Evolutionary conservation across 805 yeast genomes (phyloP), one percentile per base, ranked within the genome.

Genomic region (Pichia membranifaciens): DNA sequence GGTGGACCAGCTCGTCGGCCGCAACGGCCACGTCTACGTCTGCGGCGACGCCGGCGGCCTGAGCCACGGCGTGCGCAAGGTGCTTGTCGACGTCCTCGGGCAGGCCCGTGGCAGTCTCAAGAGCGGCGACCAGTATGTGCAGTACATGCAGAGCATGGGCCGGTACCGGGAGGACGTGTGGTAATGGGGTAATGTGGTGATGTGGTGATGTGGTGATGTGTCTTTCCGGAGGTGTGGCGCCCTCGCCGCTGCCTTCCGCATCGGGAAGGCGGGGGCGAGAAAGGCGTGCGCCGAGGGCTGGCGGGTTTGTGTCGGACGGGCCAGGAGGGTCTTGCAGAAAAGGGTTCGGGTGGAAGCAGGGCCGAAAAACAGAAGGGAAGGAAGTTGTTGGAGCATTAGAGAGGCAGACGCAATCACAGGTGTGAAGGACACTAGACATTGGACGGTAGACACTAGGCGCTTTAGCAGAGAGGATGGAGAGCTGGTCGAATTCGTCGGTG

Each of bases 81-180:
- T 87, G 0, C 68, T 93, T 45, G 75, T 73, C 10, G 72, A 75
- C 49, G 79, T 90, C 47, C 61, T 91, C 33, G 66, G 79, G 29
- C 65, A 72, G 23, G 10, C 15, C 3, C 25, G 35, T 42, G 75
- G 74, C 8, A 67, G 80, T 8, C 69, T 71, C 38, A 82, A 75
- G 38, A 81, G 75, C 51, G 96, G 93, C 9, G 78, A 77, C 45
- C 85, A 79, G 45, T 68, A 80, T 50, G 70, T 90, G 49, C 84
- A 86, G 69, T 74, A 79, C 50, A 73, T 84, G 73, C 86, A 84
- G 65, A 77, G 84, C 8, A 80, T 82, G 57, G 91, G 91, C 59
- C 78, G 82, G 62, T 91, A 87, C 66, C 96, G 89, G 68, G 98
- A 91, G 69, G 98, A 91, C 73, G 95, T 91, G 12, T 91, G 99